Base-by-base conservation (phyloP, 768 basidiomycete genomes). In the Gloeopeniophorella convolvens region DNA sequence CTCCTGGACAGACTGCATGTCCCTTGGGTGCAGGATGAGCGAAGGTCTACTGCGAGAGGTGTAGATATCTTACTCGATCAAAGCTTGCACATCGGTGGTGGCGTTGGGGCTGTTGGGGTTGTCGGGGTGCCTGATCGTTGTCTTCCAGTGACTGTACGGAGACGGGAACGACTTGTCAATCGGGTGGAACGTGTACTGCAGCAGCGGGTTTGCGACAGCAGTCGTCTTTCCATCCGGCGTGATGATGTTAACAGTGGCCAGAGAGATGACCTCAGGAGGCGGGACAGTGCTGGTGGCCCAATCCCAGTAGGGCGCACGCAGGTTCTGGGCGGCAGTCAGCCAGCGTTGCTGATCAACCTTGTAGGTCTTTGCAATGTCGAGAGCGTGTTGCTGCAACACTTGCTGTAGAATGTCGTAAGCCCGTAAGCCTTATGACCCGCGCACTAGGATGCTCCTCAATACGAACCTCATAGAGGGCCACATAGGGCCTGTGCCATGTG, bases 251-350 rank as follows among this genome's bases (percentile, higher is more conserved):
- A 72, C 65, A 27, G 63, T 48, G 31, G 58, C 57, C 20, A 61
- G 45, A 12, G 63, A 59, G 42, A 71, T 71, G 24, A 75, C 66
- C 48, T 71, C 66, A 1, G 60, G 45, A 4, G 74, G 73, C 30
- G 69, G 70, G 12, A 69, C 60, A 2, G 60, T 24, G 15, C 68
- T 65, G 3, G 31, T 41, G 3, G 74, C 74, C 76, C 76, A 77
- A 59, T 77, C 76, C 76, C 75, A 77, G 62, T 70, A 77, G 2
- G 73, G 73, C 35, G 66, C 62, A 15, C 73, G 68, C 8, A 74
- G 59, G 15, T 59, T 45, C n/a, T 39, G n/a, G 3, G 74, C 73
- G 0, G 68, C 71, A 16, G 59, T 42, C 20, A 59, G 45, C 69
- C 70, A 73, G 9, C 18, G 48, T 3, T 26, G 41, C 15, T 51